These are phyloP conservation scores for Umbelopsis sp. DNA, from an alignment of 192 early-diverging fungal genomes.

Conservation along the genomic window DNA sequence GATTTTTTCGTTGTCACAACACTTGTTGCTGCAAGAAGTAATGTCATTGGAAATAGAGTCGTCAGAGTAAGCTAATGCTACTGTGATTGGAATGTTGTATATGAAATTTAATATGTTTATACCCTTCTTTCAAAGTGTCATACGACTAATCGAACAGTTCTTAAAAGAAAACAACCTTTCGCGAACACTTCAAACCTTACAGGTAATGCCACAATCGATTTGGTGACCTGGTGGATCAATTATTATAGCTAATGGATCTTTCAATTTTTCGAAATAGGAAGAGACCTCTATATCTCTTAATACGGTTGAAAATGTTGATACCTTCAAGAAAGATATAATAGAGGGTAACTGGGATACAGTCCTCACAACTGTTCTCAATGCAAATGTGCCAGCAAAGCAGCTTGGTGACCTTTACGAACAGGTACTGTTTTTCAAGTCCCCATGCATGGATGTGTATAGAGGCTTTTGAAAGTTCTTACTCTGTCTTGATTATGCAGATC, in stretches of 20 bases:
- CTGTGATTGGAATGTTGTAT: neutral
- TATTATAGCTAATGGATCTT: neutral
- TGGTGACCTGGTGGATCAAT: neutral
- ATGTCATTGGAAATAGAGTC: slow-evolving; percentile 57
- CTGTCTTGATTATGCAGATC: too few species aligned
- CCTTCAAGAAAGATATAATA: slow-evolving; percentile 73
- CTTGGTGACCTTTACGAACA: slow-evolving; percentile 90
- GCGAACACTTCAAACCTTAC: slow-evolving; percentile 72
- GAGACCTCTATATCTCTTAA: slow-evolving; percentile 81
- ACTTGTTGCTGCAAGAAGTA: slow-evolving; percentile 13
- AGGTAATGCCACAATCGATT: slow-evolving; percentile 45
- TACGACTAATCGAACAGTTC: slow-evolving; percentile 93
- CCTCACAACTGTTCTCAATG: slow-evolving; percentile 65
- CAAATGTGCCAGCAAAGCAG: slow-evolving; percentile 68
- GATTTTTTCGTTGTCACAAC: slow-evolving; percentile 18
- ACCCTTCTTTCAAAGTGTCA: slow-evolving; percentile 57
- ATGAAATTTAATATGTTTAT: neutral
- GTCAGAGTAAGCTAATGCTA: slow-evolving; percentile 46
- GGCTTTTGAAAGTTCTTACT: neutral
- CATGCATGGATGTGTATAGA: too few species aligned
- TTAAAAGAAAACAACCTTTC: slow-evolving; percentile 88
- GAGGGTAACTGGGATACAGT: slow-evolving; percentile 90
- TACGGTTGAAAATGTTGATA: slow-evolving; percentile 80
- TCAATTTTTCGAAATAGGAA: slow-evolving; percentile 43
- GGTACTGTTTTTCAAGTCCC: slow-evolving; percentile 33